Conservation (phyloP, 345 rosid species). For the Anastatica hierochuntica region DNA sequence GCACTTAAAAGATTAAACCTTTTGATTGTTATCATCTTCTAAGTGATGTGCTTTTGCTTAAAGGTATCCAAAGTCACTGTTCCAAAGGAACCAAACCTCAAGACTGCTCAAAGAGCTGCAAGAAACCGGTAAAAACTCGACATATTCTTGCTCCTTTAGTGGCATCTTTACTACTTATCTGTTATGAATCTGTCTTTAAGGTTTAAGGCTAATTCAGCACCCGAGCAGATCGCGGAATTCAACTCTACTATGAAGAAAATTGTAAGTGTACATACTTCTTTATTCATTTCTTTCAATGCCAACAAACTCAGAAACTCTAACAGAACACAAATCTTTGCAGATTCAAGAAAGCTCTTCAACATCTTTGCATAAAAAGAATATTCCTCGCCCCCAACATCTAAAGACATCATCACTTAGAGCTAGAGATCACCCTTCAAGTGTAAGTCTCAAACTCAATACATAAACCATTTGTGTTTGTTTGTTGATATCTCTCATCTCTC, state of each 20-base stretch:
- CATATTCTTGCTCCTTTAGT: neutral
- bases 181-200: slow-evolving; percentile 9
- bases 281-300: neutral
- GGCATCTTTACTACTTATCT: neutral
- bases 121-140: slow-evolving; percentile 11
- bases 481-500: neutral
- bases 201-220: slow-evolving; percentile 24
- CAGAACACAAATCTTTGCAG: neutral
- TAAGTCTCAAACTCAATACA: slow-evolving; percentile 6
- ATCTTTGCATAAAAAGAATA: slow-evolving; percentile 5
- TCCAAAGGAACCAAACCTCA: slow-evolving; percentile 26
- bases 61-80: slow-evolving; percentile 21
- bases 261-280: neutral
- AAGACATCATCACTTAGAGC: slow-evolving; percentile 13
- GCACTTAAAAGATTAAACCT: neutral
- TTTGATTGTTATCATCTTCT: neutral
- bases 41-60: neutral
- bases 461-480: neutral
- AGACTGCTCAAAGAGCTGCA: slow-evolving; percentile 23
- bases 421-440: slow-evolving; percentile 12
- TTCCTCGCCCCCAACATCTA: slow-evolving; percentile 5
- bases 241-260: slow-evolving; percentile 5
- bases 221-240: slow-evolving; percentile 2
- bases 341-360: slow-evolving; percentile 17
- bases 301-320: neutral